Evolutionary conservation across 768 basidiomycete species (phyloP).

Genomic region (Porphyrellus cyaneotinctus): DNA sequence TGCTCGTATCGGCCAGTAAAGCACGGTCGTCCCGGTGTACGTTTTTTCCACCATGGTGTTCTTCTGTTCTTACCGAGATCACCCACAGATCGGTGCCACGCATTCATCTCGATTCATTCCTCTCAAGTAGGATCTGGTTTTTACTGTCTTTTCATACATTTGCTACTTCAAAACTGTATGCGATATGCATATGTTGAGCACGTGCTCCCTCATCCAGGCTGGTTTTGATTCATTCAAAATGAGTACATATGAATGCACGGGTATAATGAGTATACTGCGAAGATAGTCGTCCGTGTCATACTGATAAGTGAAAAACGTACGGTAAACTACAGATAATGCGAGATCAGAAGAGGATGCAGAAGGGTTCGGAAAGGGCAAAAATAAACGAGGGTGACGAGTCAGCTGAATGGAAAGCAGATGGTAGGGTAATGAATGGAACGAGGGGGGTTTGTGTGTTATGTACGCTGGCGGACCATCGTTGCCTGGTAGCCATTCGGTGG

Average conservation of each 20-base stretch:
- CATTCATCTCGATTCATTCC: conserved; percentile 92
- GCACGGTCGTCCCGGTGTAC: conserved; percentile 98
- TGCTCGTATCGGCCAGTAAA: conserved; percentile 98
- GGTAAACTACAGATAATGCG: conserved; percentile 63
- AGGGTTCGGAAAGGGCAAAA: conserved; percentile 21
- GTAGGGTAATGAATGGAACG: conserved; percentile 15
- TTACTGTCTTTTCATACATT: conserved; percentile 23
- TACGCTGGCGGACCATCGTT: conserved; percentile 48
- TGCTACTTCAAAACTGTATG: conserved; percentile 36
- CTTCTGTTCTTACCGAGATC: conserved; percentile 9
- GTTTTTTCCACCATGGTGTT: conserved; percentile 31
- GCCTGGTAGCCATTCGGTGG: conserved; percentile 44
- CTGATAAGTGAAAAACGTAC: conserved; percentile 41
- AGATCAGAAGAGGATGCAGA: conserved; percentile 36
- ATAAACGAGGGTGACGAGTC: conserved; percentile 26
- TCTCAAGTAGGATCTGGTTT: conserved; percentile 71
- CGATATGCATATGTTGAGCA: conserved; percentile 28
- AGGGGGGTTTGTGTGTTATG: conserved; percentile 28
- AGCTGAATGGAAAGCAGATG: conserved; percentile 26
- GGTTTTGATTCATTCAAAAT: conserved; percentile 33
- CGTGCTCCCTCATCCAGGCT: conserved; percentile 7
- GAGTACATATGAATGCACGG: conserved; percentile 42
- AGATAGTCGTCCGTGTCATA: conserved; percentile 60
- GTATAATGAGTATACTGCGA: conserved; percentile 59
- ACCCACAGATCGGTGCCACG: conserved; percentile 76